A percentile compares a stretch with the other conserved stretches of the same genome.
Evolutionary conservation across 495 filamentous ascomycete genomes (phyloP).

Genomic region (Tetracladium setigerum): DNA sequence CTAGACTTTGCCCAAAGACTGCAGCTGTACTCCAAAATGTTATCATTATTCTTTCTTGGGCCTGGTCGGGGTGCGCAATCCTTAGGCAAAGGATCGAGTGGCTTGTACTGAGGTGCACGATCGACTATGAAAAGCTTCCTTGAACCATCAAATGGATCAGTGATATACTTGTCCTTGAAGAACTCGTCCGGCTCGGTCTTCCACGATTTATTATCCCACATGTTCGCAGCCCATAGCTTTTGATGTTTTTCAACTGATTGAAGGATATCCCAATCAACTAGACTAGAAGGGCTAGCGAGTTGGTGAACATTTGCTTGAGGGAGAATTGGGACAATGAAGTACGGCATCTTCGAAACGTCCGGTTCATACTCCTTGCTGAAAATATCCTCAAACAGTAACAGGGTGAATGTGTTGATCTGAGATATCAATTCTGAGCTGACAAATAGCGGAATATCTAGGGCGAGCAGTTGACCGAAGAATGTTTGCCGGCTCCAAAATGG

Average conservation of each 20-base stretch:
- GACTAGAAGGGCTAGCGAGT: constrained; percentile 15
- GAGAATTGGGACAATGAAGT: constrained; percentile 70
- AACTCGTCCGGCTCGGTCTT: constrained; percentile 35
- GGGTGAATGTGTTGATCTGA: constrained; percentile 58
- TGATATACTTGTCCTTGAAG: constrained; percentile 57
- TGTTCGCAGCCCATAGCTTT: constrained; percentile 41
- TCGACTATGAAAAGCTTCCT: constrained; percentile 47
- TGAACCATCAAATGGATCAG: constrained; percentile 69
- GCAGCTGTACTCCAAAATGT: constrained; percentile 58
- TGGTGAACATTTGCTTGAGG: constrained; percentile 4
- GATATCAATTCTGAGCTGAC: constrained; percentile 35
- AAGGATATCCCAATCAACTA: constrained; percentile 65
- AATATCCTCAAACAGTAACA: constrained; percentile 72
- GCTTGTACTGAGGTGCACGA: constrained; percentile 24
- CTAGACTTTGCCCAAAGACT: constrained; percentile 52
- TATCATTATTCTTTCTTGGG: constrained; percentile 39
- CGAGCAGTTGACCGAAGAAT: constrained; percentile 10
- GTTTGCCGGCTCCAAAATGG: constrained; percentile 54
- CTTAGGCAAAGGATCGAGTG: constrained; percentile 48
- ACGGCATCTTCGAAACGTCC: constrained; percentile 59
- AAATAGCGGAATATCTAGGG: constrained; percentile 28
- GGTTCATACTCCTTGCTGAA: constrained; percentile 80
- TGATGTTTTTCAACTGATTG: constrained; percentile 40
- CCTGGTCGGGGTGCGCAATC: constrained; percentile 31
- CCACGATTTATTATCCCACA: constrained; percentile 21